These are phyloP conservation scores for Iris macrosiphon DNA, from an alignment of 106 monocot species.

Conservation along the genomic window DNA sequence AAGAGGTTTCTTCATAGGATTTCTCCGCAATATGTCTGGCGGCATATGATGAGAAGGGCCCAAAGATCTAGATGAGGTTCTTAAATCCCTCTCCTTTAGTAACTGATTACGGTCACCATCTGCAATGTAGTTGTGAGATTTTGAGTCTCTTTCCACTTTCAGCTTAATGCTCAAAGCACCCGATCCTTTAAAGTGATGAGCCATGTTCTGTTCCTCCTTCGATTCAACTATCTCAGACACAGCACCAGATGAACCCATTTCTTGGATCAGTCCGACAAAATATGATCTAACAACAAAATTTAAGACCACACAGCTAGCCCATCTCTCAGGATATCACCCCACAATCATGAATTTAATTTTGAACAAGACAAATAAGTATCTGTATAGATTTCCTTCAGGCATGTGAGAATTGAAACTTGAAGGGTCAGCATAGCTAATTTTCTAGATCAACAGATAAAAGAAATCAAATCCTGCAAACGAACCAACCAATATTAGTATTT, in stretches of 20 bases:
- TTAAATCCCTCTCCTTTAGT: conserved; percentile 24
- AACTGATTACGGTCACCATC: conserved; percentile 16
- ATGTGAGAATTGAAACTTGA: no score
- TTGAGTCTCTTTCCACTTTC: conserved; percentile 9
- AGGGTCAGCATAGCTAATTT: no score
- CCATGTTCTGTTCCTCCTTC: conserved; percentile 21
- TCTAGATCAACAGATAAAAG: no score
- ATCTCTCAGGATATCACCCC: no score
- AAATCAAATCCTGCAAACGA: no score
- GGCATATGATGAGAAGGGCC: conserved; percentile 5
- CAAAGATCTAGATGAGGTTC: conserved; percentile 7
- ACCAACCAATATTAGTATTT: no score
- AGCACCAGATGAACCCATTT: conserved; percentile 37
- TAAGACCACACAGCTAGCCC: background rate
- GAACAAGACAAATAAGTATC: no score
- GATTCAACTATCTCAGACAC: conserved; percentile 69
- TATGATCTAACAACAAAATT: no score
- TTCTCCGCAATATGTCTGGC: conserved; percentile 3
- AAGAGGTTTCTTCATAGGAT: conserved; percentile 9
- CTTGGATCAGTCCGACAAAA: background rate
- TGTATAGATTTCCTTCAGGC: no score
- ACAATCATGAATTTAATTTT: no score
- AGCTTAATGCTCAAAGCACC: conserved; percentile 13
- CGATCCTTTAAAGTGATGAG: conserved; percentile 15
- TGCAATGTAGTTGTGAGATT: conserved; percentile 4